phyloP scores from a whole-genome alignment of 805 yeast genomes.

The Candida hungchunana region DNA sequence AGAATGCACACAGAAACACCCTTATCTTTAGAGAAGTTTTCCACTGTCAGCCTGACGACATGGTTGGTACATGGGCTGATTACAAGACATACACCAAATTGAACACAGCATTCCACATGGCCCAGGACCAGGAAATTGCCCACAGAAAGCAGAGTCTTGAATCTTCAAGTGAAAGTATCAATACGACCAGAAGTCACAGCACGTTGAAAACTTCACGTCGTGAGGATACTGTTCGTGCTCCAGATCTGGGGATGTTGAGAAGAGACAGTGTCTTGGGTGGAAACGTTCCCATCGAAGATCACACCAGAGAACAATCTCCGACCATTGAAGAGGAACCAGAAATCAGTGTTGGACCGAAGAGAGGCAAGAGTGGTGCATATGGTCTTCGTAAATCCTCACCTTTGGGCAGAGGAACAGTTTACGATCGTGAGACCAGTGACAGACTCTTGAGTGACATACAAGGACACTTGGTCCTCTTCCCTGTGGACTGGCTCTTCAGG shows the following conservation, averaged over 20 bases:
- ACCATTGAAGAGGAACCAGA: constrained; percentile 1
- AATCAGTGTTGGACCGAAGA: constrained; percentile 16
- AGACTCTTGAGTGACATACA: constrained; percentile 64
- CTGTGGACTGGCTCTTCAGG: constrained; percentile 81
- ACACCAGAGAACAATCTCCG: neutral
- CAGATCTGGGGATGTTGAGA: constrained; percentile 10
- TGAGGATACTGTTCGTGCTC: constrained; percentile 12
- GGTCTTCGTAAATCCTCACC: constrained; percentile 29
- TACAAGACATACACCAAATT: constrained; percentile 68
- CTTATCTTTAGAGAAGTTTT: constrained; percentile 77
- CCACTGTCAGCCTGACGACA: constrained; percentile 93
- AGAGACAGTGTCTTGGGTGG: constrained; percentile 12
- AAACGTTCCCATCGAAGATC: constrained; percentile 1
- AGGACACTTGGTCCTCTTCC: constrained; percentile 90
- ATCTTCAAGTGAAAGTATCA: constrained; percentile 5
- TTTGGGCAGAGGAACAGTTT: constrained; percentile 43
- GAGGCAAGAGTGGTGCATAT: constrained; percentile 36
- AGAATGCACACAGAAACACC: constrained; percentile 80
- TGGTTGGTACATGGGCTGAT: constrained; percentile 85
- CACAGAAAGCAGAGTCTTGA: constrained; percentile 10
- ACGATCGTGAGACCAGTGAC: constrained; percentile 74
- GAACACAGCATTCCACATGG: constrained; percentile 48
- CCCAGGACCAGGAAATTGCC: constrained; percentile 28
- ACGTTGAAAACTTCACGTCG: too few relatives aligned
- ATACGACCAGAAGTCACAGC: neutral